These are phyloP conservation scores for Bacterosira constricta DNA, from an alignment of 108 stramenopile genomes.

Conservation along the genomic window DNA sequence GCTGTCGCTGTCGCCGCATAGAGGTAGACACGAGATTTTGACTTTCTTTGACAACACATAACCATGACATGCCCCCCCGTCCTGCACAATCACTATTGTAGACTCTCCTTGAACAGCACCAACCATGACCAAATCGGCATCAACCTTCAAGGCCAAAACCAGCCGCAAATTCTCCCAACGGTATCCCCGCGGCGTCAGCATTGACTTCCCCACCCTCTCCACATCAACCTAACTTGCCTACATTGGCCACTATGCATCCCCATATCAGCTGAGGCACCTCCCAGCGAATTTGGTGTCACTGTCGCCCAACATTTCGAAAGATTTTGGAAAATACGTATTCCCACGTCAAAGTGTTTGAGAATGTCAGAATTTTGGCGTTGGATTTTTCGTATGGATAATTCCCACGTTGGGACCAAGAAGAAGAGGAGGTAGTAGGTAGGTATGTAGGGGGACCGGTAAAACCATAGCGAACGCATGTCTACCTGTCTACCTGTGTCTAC, in stretches of 20 bases:
- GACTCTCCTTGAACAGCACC: no score
- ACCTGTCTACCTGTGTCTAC: no score
- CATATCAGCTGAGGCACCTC: constrained; percentile 79
- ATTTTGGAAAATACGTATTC: no score
- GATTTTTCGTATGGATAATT: constrained; percentile 82
- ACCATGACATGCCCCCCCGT: no score
- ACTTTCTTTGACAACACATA: no score
- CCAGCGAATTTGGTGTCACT: constrained; percentile 81
- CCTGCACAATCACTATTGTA: no score
- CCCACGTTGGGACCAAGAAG: no score
- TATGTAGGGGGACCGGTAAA: no score
- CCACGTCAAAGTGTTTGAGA: constrained; percentile 88
- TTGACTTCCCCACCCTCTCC: constrained; percentile 84
- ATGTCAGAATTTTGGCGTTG: constrained; percentile 80
- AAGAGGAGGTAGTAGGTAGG: no score
- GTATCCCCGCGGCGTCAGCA: constrained; percentile 84
- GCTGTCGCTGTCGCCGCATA: no score
- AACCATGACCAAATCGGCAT: constrained; percentile 7
- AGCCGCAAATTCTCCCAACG: constrained; percentile 44
- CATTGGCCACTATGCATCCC: constrained; percentile 88
- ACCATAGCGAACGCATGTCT: no score
- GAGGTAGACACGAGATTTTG: no score
- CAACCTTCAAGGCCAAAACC: constrained; percentile 1
- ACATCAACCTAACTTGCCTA: constrained; percentile 79
- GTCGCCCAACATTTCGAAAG: constrained; percentile 92